Conservation (phyloP, 805 yeast genomes). For the Ogataea zsoltii region DNA sequence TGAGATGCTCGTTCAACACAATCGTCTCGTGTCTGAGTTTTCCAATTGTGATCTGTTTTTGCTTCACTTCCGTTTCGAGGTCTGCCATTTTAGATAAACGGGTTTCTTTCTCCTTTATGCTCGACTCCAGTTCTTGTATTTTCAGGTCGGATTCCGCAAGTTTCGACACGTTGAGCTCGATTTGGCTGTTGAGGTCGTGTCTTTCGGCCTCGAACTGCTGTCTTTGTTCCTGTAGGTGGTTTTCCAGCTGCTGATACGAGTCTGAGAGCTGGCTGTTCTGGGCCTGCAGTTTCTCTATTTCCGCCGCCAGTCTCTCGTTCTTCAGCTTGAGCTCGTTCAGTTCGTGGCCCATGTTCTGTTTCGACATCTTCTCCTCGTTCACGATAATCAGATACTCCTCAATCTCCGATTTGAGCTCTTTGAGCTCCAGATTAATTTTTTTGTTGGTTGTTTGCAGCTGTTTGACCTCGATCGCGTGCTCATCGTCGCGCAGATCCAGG, state of each 20-base stretch:
- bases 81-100: conserved; percentile 32
- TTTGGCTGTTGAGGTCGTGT: conserved; percentile 23
- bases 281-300: conserved; percentile 30
- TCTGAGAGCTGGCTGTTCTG: conserved; percentile 26
- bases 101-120: conserved; percentile 17
- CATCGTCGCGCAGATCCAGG: conserved; percentile 38
- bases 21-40: conserved; percentile 94
- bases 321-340: conserved; percentile 35
- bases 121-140: conserved; percentile 9
- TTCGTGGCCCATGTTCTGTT: conserved; percentile 48
- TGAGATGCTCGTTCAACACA: conserved; percentile 87
- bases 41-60: conserved; percentile 78
- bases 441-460: conserved; percentile 42
- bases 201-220: conserved; percentile 26
- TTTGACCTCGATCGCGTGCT: conserved; percentile 41
- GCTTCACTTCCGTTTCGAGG: conserved; percentile 58
- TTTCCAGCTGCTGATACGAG: conserved; percentile 19
- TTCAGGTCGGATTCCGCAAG: conserved; percentile 25
- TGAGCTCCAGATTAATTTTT: conserved; percentile 40
- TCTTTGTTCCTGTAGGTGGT: conserved; percentile 8
- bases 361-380: conserved; percentile 43
- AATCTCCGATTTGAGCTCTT: conserved; percentile 35
- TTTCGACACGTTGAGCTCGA: conserved; percentile 22
- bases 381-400: conserved; percentile 38
- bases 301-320: conserved; percentile 21